These are phyloP conservation scores for Datisca glomerata DNA, from an alignment of 306 rosid genomes.

Conservation along the genomic window DNA sequence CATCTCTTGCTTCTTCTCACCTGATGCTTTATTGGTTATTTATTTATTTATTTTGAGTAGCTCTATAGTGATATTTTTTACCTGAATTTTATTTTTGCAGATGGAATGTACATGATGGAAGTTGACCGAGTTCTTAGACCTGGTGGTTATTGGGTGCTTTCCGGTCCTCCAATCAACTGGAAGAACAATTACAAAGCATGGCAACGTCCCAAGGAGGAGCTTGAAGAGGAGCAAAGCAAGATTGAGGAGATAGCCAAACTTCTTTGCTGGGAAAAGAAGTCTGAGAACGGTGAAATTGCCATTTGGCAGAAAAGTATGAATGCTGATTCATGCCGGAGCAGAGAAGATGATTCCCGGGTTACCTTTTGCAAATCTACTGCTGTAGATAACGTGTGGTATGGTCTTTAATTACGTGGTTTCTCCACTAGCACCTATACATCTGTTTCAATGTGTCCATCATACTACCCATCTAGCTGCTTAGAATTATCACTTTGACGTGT, in stretches of 20 bases:
- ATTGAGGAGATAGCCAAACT: slow-evolving; percentile 74
- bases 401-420: not conserved
- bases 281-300: slow-evolving; percentile 71
- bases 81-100: slow-evolving; percentile 26
- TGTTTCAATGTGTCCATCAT: not conserved
- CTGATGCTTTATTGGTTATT: too few relatives aligned
- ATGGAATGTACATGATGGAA: slow-evolving; percentile 80
- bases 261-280: slow-evolving; percentile 96
- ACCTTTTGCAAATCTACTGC: slow-evolving; percentile 46
- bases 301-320: slow-evolving; percentile 76
- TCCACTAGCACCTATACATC: too few relatives aligned
- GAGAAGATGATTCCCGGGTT: slow-evolving; percentile 48
- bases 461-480: not conserved
- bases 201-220: slow-evolving; percentile 86
- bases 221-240: slow-evolving; percentile 66
- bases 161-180: slow-evolving; percentile 97
- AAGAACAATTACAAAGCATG: slow-evolving; percentile 62
- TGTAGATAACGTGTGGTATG: slow-evolving; percentile 71
- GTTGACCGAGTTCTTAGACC: slow-evolving; percentile 96
- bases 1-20: too few relatives aligned
- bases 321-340: slow-evolving; percentile 51
- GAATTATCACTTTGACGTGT: not conserved
- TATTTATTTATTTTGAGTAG: too few relatives aligned
- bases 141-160: slow-evolving; percentile 97
- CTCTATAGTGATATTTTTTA: not conserved